Percentiles rank a stretch among this genome's conserved stretches.
These are phyloP conservation scores for Quercus gilva DNA, from an alignment of 306 rosid species.

Conservation along the genomic window DNA sequence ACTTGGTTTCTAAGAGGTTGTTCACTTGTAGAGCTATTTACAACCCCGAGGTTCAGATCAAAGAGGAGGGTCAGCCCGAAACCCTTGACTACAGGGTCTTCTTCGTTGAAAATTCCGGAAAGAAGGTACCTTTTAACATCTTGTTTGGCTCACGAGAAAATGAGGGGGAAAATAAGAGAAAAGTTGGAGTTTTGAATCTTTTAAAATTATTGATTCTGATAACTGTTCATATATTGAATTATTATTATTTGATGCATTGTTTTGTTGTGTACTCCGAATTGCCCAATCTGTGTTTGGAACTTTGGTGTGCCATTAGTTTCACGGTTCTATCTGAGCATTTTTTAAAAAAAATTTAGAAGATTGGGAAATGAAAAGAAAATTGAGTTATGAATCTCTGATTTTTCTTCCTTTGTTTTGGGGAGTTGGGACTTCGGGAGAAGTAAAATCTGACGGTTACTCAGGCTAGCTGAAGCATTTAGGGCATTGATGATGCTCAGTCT, in stretches of 20 bases:
- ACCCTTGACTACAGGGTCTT: constrained; percentile 81
- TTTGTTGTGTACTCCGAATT: not conserved
- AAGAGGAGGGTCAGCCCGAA: constrained; percentile 78
- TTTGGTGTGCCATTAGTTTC: not conserved
- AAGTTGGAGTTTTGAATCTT: not conserved
- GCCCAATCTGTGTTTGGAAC: not conserved
- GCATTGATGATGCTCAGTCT: not conserved
- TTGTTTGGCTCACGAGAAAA: not conserved
- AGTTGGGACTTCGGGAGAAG: not conserved
- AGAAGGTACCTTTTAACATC: constrained; percentile 43
- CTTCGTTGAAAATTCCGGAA: constrained; percentile 65
- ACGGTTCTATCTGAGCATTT: not conserved
- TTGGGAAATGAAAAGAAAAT: not conserved
- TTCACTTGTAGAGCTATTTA: constrained; percentile 70
- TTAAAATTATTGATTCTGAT: no score
- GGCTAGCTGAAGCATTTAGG: not conserved
- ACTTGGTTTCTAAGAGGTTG: constrained; percentile 32
- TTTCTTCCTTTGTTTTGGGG: not conserved
- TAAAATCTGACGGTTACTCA: not conserved
- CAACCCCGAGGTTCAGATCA: constrained; percentile 59
- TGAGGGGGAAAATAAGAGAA: no score
- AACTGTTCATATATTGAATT: not conserved
- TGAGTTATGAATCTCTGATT: not conserved
- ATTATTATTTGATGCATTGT: not conserved
- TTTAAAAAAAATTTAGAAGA: no score